phyloP scores from a whole-genome alignment of 2,329 filamentous ascomycete genomes.

The Paecilomyces variotii region DNA sequence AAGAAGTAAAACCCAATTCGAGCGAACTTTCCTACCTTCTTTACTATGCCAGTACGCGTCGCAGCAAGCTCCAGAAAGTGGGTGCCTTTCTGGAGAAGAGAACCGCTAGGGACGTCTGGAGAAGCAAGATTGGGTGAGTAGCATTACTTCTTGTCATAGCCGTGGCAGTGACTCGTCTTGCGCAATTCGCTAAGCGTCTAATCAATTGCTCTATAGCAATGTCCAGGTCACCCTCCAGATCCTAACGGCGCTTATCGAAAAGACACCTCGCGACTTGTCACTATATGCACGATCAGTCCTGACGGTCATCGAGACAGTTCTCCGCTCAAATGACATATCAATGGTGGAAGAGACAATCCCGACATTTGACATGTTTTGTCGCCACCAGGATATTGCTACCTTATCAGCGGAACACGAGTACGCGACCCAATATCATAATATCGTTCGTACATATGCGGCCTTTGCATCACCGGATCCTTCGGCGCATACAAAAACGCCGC shows the following conservation, averaged over 20 bases:
- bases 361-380: conserved; percentile 82
- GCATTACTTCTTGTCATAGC: conserved; percentile 6
- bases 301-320: conserved; percentile 72
- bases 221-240: conserved; percentile 94
- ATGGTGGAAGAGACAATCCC: conserved; percentile 86
- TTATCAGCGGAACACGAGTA: conserved; percentile 82
- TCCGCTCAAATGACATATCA: conserved; percentile 78
- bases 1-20: conserved; percentile 90
- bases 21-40: conserved; percentile 95
- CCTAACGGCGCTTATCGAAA: conserved; percentile 83
- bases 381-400: conserved; percentile 76
- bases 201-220: conserved; percentile 50
- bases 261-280: conserved; percentile 79
- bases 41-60: conserved; percentile 90
- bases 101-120: conserved; percentile 84
- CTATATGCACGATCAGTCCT: conserved; percentile 81
- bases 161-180: neutral
- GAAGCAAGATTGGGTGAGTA: conserved; percentile 74
- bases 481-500: conserved; percentile 40
- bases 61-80: conserved; percentile 94
- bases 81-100: conserved; percentile 91
- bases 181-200: conserved; percentile 2
- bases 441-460: conserved; percentile 70
- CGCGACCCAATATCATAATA: conserved; percentile 69
- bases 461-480: conserved; percentile 61